phyloP scores from a whole-genome alignment of 164 flowering plant genomes.

The Aristolochia fimbriata region DNA sequence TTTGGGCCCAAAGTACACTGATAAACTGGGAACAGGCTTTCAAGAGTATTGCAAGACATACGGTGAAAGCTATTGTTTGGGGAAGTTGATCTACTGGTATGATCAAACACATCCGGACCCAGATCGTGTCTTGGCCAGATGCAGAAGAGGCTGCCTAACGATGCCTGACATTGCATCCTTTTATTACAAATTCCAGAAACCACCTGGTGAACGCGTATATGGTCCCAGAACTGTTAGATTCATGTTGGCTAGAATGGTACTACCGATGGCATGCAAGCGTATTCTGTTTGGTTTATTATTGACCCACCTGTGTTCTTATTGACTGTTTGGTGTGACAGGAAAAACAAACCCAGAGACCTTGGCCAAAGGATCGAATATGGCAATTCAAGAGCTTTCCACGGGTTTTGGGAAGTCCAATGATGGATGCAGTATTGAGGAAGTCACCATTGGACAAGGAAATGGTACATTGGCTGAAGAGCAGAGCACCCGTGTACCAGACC shows the following conservation, averaged over 20 bases:
- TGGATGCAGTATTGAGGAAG: slow-evolving; percentile 55
- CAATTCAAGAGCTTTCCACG: slow-evolving; percentile 42
- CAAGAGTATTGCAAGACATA: slow-evolving; percentile 87
- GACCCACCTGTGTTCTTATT: neutral
- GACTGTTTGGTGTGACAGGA: slow-evolving; percentile 37
- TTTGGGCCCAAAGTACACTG: slow-evolving; percentile 76
- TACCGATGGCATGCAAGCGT: slow-evolving; percentile 2
- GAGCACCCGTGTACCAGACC: slow-evolving; percentile 58
- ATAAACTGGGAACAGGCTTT: slow-evolving; percentile 56
- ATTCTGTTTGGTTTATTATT: neutral
- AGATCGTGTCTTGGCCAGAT: slow-evolving; percentile 50
- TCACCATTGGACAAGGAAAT: slow-evolving; percentile 60
- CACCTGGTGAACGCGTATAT: slow-evolving; percentile 63
- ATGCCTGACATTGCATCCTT: slow-evolving; percentile 81
- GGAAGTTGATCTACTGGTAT: slow-evolving; percentile 93
- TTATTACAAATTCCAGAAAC: slow-evolving; percentile 69
- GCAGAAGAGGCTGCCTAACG: slow-evolving; percentile 81
- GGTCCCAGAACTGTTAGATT: slow-evolving; percentile 65
- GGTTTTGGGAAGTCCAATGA: slow-evolving; percentile 87
- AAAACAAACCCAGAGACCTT: slow-evolving; percentile 77
- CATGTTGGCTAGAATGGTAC: slow-evolving; percentile 85
- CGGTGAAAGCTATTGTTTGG: slow-evolving; percentile 88
- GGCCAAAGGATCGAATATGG: slow-evolving; percentile 93
- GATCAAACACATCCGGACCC: slow-evolving; percentile 77
- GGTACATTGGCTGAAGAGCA: slow-evolving; percentile 86